A percentile compares a stretch with the other conserved stretches of the same genome.
Evolutionary conservation across 2,329 filamentous ascomycete genomes (phyloP).

Genomic region (Leptodontidium sp.): DNA sequence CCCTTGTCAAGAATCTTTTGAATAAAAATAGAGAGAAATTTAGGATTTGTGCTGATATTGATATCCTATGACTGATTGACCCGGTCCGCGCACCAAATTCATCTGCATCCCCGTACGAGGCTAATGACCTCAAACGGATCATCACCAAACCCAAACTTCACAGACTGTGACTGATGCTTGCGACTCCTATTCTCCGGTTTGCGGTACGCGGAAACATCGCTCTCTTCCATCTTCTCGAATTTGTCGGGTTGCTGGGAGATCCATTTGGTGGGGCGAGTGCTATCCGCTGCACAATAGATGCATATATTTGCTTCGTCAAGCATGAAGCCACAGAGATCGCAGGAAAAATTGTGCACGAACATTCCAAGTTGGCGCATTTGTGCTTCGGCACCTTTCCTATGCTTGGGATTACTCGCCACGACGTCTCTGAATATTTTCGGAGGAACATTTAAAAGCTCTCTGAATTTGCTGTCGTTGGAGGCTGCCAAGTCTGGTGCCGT

Average conservation of each 20-base stretch:
- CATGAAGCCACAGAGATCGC: not conserved
- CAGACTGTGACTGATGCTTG: not conserved
- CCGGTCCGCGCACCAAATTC: too few species aligned
- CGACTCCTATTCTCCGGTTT: not conserved
- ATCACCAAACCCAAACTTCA: not conserved
- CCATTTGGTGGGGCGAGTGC: not conserved
- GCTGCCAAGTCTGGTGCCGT: too few species aligned
- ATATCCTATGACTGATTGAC: too few species aligned
- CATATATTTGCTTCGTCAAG: not conserved
- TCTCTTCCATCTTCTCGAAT: not conserved
- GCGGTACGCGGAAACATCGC: not conserved
- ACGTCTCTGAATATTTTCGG: not conserved
- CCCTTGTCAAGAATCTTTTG: too few species aligned
- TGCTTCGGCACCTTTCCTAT: not conserved
- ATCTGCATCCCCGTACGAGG: too few species aligned
- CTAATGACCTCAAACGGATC: not conserved
- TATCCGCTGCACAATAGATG: not conserved
- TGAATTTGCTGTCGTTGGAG: too few species aligned
- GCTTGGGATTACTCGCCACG: too few species aligned
- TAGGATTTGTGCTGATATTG: too few species aligned
- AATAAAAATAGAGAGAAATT: too few species aligned
- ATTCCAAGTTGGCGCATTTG: not conserved
- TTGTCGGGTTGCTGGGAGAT: not conserved
- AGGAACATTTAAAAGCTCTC: too few species aligned
- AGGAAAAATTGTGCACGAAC: not conserved